phyloP scores from a whole-genome alignment of 441 rosid genomes.

The Erodium texanum region DNA sequence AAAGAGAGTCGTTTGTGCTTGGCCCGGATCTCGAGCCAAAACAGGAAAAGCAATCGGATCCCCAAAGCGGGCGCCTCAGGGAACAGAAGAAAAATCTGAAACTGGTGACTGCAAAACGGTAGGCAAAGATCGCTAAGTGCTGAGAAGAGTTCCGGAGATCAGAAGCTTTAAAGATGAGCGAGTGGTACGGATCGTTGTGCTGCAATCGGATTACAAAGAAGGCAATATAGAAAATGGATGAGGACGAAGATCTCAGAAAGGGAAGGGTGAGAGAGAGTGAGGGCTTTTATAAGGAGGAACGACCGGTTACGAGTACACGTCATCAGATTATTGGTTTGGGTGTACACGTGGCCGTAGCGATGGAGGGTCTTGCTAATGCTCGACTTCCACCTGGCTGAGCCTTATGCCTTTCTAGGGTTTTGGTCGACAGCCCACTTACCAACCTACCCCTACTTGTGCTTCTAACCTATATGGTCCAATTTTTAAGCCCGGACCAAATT shows the following conservation, averaged over 20 bases:
- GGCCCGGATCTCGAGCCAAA: conserved; percentile 97
- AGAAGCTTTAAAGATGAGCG: not conserved
- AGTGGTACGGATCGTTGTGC: conserved; percentile 1
- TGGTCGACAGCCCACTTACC: not conserved
- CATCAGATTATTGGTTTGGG: conserved; percentile 2
- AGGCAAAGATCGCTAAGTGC: not conserved
- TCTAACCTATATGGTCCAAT: not conserved
- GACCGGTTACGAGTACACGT: conserved; percentile 34
- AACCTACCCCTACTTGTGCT: not conserved
- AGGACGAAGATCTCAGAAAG: conserved; percentile 22
- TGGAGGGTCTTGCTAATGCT: conserved; percentile 1
- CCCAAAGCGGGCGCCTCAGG: conserved; percentile 8
- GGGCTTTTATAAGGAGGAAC: conserved; percentile 50
- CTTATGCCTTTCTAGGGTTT: not conserved
- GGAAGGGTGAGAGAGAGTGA: not conserved
- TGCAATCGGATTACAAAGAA: conserved; percentile 16
- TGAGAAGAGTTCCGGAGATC: not conserved
- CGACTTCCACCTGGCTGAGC: not conserved
- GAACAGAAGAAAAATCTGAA: conserved; percentile 2
- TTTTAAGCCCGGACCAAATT: not conserved
- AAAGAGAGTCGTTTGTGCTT: conserved; percentile 41
- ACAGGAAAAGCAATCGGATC: conserved; percentile 42
- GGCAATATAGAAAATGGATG: conserved; percentile 30
- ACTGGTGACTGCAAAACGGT: no score
- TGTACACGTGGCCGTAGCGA: conserved; percentile 33